Percentiles rank a stretch among this genome's conserved stretches.
Conservation (phyloP, 371 early-diverging fungal species). For the Mucor sp. region DNA sequence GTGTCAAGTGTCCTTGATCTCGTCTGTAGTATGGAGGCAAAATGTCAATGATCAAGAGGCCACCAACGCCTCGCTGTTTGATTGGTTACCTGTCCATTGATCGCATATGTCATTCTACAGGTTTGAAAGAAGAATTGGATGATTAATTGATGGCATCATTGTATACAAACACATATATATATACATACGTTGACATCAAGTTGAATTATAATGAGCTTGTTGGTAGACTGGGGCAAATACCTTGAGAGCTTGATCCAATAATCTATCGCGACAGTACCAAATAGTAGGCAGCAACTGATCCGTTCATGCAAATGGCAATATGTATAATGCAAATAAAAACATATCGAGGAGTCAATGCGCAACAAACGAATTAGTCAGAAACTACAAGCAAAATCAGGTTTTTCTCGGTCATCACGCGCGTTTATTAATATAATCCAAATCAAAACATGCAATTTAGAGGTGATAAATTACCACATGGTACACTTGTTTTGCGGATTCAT, state of each 20-base stretch:
- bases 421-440: not conserved
- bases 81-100: not conserved
- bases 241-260: not conserved
- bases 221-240: no score
- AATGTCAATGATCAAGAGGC: not conserved
- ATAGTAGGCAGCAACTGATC: no score
- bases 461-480: constrained; percentile 35
- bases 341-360: no score
- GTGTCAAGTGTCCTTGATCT: not conserved
- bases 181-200: no score
- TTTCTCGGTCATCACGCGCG: not conserved
- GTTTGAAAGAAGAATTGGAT: not conserved
- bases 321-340: no score
- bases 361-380: not conserved
- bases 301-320: no score
- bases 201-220: no score
- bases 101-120: not conserved
- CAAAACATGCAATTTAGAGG: not conserved
- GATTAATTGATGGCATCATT: not conserved
- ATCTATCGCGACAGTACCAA: no score
- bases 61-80: not conserved
- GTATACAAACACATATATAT: not conserved
- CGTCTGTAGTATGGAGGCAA: not conserved
- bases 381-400: not conserved
- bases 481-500: constrained; percentile 54